Percentiles rank a stretch among this genome's conserved stretches.
Conservation (phyloP, 768 basidiomycete species). For the Dioszegia aurantiaca region DNA sequence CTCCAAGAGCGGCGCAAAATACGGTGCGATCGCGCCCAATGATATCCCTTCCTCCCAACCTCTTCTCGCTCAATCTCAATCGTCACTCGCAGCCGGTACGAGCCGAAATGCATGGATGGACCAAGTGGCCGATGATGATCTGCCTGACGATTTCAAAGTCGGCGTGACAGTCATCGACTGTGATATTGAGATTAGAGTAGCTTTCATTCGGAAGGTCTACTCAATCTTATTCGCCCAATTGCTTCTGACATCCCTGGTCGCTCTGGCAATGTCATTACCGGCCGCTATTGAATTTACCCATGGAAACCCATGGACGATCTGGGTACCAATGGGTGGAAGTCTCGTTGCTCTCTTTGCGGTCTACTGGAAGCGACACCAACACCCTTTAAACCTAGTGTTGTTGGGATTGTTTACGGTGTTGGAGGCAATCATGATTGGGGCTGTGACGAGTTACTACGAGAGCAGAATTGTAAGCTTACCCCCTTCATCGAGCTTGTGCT, state of each 20-base stretch:
- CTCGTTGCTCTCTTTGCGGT: constrained; percentile 74
- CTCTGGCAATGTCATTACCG: constrained; percentile 68
- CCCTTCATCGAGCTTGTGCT: constrained; percentile 14
- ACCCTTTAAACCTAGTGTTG: constrained; percentile 81
- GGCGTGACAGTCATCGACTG: constrained; percentile 45
- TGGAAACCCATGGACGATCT: constrained; percentile 66
- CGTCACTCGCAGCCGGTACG: constrained; percentile 18
- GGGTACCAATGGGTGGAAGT: constrained; percentile 58
- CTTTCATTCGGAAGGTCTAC: constrained; percentile 75
- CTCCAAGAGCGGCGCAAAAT: constrained; percentile 16
- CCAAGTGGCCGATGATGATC: constrained; percentile 68
- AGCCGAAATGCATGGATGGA: constrained; percentile 55
- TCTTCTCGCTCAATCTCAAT: constrained; percentile 14
- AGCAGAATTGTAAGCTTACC: constrained; percentile 57
- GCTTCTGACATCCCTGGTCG: constrained; percentile 73
- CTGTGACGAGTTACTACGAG: constrained; percentile 60
- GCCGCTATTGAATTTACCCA: constrained; percentile 68
- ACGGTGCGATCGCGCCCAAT: constrained; percentile 31
- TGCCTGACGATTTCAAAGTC: constrained; percentile 88
- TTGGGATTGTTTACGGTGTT: constrained; percentile 82
- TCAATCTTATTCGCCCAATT: constrained; percentile 58
- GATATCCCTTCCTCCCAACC: constrained; percentile 22
- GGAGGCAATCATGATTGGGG: constrained; percentile 88
- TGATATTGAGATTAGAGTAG: constrained; percentile 66
- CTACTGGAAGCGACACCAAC: constrained; percentile 88